Percentiles rank a stretch among this genome's conserved stretches.
Conservation (phyloP, 1,284 basidiomycete genomes). For the Microbotryum silenes-acaulis region DNA sequence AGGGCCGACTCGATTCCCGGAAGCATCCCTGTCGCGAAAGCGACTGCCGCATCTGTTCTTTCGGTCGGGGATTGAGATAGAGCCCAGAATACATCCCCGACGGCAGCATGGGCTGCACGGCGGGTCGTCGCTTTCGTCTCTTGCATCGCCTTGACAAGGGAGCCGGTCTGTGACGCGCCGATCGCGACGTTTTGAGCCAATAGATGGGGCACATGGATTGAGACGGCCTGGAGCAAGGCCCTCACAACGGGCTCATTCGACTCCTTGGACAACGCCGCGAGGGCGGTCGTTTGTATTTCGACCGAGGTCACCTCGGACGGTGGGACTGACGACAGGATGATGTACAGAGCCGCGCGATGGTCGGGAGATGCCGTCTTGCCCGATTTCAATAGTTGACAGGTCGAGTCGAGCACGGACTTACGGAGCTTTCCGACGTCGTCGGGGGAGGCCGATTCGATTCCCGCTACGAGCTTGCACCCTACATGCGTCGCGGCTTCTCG, state of each 20-base stretch:
- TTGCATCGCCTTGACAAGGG: constrained; percentile 37
- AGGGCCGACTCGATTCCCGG: constrained; percentile 61
- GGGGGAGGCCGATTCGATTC: constrained; percentile 33
- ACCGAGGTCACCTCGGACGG: constrained; percentile 51
- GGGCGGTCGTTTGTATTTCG: constrained; percentile 29
- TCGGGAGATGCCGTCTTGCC: constrained; percentile 80
- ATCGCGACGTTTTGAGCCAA: neutral
- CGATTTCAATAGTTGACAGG: constrained; percentile 62
- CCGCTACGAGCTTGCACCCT: constrained; percentile 46
- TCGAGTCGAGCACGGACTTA: constrained; percentile 51
- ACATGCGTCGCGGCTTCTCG: constrained; percentile 55
- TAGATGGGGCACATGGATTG: constrained; percentile 49
- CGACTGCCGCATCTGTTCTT: constrained; percentile 39
- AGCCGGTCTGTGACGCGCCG: constrained; percentile 10
- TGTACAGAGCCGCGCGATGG: constrained; percentile 71
- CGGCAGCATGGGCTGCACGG: constrained; percentile 50
- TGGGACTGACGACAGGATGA: constrained; percentile 57
- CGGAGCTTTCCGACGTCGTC: constrained; percentile 24
- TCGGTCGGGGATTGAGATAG: constrained; percentile 33
- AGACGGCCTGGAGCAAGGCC: constrained; percentile 52
- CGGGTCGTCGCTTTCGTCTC: constrained; percentile 49
- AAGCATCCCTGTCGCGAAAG: constrained; percentile 51
- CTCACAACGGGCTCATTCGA: constrained; percentile 56
- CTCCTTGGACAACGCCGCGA: constrained; percentile 70
- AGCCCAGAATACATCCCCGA: constrained; percentile 50